Evolutionary conservation across 129 eudicot species (phyloP), one percentile per base, ranked within the genome.

Genomic region (Tagetes erecta): DNA sequence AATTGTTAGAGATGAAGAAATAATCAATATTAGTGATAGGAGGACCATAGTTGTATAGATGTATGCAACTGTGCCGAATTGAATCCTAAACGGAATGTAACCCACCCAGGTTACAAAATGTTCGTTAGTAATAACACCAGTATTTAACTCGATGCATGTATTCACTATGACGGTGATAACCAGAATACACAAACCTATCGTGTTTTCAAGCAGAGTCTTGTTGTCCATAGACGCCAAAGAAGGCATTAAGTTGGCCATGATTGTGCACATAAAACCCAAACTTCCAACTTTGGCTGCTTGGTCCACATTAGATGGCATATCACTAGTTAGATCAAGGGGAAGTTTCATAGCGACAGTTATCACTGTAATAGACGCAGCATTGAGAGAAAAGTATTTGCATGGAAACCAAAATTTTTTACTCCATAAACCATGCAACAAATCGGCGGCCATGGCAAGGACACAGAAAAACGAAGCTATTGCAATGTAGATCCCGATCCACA

Each of bases 401-500:
- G 86, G 89, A 50, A 85, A 71, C 89, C 89, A 85, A 0, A 27
- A 34, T 14, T 71, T 85, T 35, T 64, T 81, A 20, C 30, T 58
- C 0, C 62, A 46, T 9, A 85, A 12, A 30, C 89, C 89, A 39
- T 56, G 41, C 6, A 81, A 11, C 10, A 73, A 39, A 64, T 85
- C 89, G 8, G 77, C 84, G 0, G 70, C 72, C 77, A 85, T 82
- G 5, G 80, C 81, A 46, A 85, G 68, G 40, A 73, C 31, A 55
- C 89, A 85, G 35, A 75, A 20, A 2, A 62, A 41, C 3, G 86
- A 81, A 6, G 86, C 89, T 14, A 72, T 73, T 41, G 86, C 81
- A 30, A 85, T 71, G 58, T 85, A 85, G 58, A 71, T 35, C 64
- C 89, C 89, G 14, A 85, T 82, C 79, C 81, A 81, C 62, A 79